Percentiles rank a stretch among this genome's conserved stretches.
phyloP scores from a whole-genome alignment of 306 rosid species.

The Mimosa pudica region DNA sequence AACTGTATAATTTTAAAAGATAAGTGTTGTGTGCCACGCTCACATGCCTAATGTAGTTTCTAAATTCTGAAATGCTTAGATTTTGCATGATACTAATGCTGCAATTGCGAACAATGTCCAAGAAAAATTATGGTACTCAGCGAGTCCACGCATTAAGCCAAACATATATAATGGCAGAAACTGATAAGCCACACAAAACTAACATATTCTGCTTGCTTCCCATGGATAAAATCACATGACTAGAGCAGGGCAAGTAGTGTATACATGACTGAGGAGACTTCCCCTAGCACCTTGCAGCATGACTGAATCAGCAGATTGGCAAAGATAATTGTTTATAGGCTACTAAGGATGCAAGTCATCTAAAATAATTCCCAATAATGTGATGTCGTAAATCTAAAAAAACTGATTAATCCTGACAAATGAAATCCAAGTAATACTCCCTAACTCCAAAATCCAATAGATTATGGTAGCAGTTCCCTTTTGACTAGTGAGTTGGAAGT shows the following conservation, averaged over 20 bases:
- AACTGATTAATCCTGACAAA: background rate
- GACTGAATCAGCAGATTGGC: background rate
- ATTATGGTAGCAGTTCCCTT: background rate
- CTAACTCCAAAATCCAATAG: background rate
- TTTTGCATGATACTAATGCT: constrained; percentile 1
- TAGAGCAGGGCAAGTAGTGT: background rate
- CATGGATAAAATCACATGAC: background rate
- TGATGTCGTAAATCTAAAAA: background rate
- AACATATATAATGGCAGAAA: background rate
- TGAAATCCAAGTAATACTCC: background rate
- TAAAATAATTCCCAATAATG: background rate
- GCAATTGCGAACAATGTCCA: constrained; percentile 17
- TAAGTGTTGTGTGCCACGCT: background rate
- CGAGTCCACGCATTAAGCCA: background rate
- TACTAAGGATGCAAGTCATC: background rate
- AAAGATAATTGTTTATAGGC: background rate
- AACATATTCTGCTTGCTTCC: background rate
- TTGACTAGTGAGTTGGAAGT: background rate
- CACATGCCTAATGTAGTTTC: constrained; percentile 20
- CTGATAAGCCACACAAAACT: background rate
- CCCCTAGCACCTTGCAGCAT: background rate
- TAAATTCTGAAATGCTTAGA: background rate
- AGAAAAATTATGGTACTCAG: constrained; percentile 3
- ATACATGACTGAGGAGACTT: background rate
- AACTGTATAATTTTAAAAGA: background rate